Conservation (phyloP, 352 stramenopile genomes). For the Phytophthora pseudosyringae region DNA sequence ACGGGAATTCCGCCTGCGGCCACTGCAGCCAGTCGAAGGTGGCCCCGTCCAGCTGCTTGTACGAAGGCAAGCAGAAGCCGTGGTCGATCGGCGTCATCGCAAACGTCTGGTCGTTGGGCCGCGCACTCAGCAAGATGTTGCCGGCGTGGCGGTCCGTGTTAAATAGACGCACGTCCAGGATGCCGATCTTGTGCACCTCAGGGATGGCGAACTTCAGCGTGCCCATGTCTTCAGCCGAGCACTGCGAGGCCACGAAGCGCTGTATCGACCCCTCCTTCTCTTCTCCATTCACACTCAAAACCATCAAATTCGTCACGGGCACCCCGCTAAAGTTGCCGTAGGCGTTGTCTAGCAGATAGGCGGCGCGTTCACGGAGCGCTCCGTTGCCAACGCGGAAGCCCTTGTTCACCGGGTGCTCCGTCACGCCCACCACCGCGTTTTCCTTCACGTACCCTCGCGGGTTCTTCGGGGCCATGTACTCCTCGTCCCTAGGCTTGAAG, state of each 20-base stretch:
- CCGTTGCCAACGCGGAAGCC: slow-evolving; percentile 89
- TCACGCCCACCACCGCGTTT: slow-evolving; percentile 77
- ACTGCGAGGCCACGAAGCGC: slow-evolving; percentile 79
- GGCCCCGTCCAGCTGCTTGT: slow-evolving; percentile 79
- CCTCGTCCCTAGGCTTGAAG: slow-evolving; percentile 99
- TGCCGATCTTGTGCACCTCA: slow-evolving; percentile 91
- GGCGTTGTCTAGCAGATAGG: slow-evolving; percentile 79
- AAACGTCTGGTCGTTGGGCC: slow-evolving; percentile 68
- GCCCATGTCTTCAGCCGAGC: slow-evolving; percentile 89
- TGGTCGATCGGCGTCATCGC: slow-evolving; percentile 90
- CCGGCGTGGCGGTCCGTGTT: slow-evolving; percentile 90
- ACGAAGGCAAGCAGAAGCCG: slow-evolving; percentile 87
- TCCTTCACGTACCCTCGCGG: slow-evolving; percentile 94
- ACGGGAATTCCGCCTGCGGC: slow-evolving; percentile 89
- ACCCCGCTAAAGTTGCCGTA: slow-evolving; percentile 88
- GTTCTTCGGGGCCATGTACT: slow-evolving; percentile 99
- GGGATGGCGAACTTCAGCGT: slow-evolving; percentile 85
- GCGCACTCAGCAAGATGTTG: slow-evolving; percentile 81
- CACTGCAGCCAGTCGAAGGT: slow-evolving; percentile 91
- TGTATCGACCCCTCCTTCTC: slow-evolving; percentile 90
- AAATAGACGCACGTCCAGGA: slow-evolving; percentile 89
- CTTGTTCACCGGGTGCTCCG: slow-evolving; percentile 84
- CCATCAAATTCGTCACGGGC: slow-evolving; percentile 81
- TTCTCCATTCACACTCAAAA: slow-evolving; percentile 61
- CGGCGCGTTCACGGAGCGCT: slow-evolving; percentile 81